These are phyloP conservation scores for Russula sp. DNA, from an alignment of 768 basidiomycete species.

Conservation along the genomic window DNA sequence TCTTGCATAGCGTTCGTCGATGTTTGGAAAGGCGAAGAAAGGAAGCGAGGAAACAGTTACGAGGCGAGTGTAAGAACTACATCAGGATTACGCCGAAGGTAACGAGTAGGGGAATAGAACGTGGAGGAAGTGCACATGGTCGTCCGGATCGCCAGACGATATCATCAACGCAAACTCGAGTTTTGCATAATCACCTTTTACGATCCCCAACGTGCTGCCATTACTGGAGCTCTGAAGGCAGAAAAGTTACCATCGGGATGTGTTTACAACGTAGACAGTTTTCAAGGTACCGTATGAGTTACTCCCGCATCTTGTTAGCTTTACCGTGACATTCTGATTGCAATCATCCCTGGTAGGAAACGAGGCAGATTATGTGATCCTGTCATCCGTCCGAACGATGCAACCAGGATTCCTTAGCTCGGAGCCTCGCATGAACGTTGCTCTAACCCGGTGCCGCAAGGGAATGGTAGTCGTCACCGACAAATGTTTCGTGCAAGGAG, in stretches of 20 bases:
- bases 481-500: constrained; percentile 34
- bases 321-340: background rate
- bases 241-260: constrained; percentile 32
- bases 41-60: constrained; percentile 27
- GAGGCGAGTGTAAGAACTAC: background rate
- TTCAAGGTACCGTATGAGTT: constrained; percentile 1
- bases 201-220: constrained; percentile 44
- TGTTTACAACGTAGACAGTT: constrained; percentile 14
- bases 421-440: constrained; percentile 41
- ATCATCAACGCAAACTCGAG: constrained; percentile 16
- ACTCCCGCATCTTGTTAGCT: background rate
- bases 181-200: constrained; percentile 51
- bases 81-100: background rate
- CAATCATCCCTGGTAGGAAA: constrained; percentile 35
- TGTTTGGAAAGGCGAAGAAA: constrained; percentile 36
- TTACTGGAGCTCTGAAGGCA: constrained; percentile 34
- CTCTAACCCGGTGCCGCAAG: constrained; percentile 36
- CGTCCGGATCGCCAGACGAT: constrained; percentile 9
- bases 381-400: constrained; percentile 45
- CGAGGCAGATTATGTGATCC: constrained; percentile 44
- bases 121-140: constrained; percentile 11
- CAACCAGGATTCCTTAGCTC: constrained; percentile 43
- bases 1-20: constrained; percentile 43
- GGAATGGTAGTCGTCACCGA: constrained; percentile 46
- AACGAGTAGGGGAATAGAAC: background rate